Conservation (phyloP, 179 eudicot species). For the Corrigiola litoralis region DNA sequence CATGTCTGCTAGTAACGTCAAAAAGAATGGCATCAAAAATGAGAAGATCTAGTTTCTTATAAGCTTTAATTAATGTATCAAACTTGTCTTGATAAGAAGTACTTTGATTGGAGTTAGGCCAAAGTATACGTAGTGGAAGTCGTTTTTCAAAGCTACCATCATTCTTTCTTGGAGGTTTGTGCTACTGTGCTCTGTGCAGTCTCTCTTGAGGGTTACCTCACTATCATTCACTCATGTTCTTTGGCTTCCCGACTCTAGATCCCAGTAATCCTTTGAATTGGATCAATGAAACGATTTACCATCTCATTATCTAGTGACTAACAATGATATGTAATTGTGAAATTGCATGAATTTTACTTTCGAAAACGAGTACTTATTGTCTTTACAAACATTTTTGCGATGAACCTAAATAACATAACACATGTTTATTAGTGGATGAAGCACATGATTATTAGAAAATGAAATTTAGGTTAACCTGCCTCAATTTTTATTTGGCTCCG, state of each 20-base stretch:
- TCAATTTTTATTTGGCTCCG: too few relatives aligned
- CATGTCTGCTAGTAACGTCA: slow-evolving; percentile 11
- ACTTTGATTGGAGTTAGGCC: not conserved
- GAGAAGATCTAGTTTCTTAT: not conserved
- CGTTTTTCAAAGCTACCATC: slow-evolving; percentile 4
- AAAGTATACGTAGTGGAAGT: not conserved
- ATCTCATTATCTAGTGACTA: not conserved
- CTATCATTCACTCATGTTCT: slow-evolving; percentile 23
- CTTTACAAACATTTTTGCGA: too few relatives aligned
- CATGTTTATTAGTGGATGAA: too few relatives aligned
- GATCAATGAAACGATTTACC: not conserved
- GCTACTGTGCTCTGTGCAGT: slow-evolving; percentile 41
- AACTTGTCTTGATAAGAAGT: not conserved
- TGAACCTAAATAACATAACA: too few relatives aligned
- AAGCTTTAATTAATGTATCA: not conserved
- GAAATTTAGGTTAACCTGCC: not conserved
- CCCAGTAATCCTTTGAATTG: not conserved
- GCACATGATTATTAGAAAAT: too few relatives aligned
- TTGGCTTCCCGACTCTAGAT: not conserved
- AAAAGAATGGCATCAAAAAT: not conserved
- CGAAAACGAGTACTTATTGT: too few relatives aligned
- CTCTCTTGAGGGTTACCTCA: slow-evolving; percentile 23
- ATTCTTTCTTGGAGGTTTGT: slow-evolving; percentile 18
- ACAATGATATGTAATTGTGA: not conserved
- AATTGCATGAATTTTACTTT: not conserved